Evolutionary conservation across 495 filamentous ascomycete genomes (phyloP), one percentile per base, ranked within the genome.

Genomic region (Neurospora sp.): DNA sequence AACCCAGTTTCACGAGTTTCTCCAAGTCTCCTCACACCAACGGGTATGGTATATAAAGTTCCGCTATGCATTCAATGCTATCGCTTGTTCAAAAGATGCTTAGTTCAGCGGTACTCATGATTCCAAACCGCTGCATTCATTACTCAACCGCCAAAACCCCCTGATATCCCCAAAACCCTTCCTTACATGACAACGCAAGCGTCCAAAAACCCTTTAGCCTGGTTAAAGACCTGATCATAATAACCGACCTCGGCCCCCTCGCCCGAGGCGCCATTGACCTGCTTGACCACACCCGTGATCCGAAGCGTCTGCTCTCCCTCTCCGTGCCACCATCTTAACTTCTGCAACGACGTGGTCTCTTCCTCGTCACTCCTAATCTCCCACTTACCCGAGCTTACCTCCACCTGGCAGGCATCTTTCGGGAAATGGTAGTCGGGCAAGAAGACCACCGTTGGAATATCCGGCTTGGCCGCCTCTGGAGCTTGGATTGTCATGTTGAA

Each of bases 361-460:
- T 88, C 85, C 37, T 94, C 91, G 39, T 92, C 89, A 18, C 82
- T 86, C 77, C 90, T 90, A 77, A 97, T 92, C 38, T 90, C 88
- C 94, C 94, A 98, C 78, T 95, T 96, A 1, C 96, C 96, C 5
- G 91, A 92, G 78, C 89, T 94, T 69, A 94, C 90, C 37, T 90
- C 87, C 7, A 98, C 89, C 4, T 82, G 82, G 39, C 90, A 91
- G 9, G 86, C 83, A 8, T 88, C 86, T 41, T 89, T 88, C 6
- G 96, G 95, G 79, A 98, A 99, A 83, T 98, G 96, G 79, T 94
- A 97, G 37, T 94, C 93, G 0, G 96, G 96, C 1, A 99, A 84
- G 78, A 93, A 97, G 12, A 98, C 88, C 72, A 93, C 90, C 0
- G 95, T 98, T 3, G 94, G 93, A 11, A 83, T 79, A 1, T 90